These are phyloP conservation scores for Oxytropis ochrocephala DNA, from an alignment of 306 rosid species.

Conservation along the genomic window DNA sequence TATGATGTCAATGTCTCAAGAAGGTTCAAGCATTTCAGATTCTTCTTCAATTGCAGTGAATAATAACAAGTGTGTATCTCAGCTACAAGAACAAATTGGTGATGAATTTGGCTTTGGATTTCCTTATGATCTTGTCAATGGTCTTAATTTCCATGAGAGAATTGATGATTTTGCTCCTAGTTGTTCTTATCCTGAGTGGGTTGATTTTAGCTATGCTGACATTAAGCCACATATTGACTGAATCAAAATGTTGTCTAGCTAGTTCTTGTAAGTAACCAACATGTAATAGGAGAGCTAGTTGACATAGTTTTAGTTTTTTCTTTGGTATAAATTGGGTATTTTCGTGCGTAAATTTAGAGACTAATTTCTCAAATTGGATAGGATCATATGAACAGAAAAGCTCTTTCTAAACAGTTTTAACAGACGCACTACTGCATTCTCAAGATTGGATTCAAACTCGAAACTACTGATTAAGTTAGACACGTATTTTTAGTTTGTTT, in stretches of 20 bases:
- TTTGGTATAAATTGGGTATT: too few relatives aligned
- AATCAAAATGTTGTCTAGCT: slow-evolving; percentile 22
- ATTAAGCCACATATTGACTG: slow-evolving; percentile 27
- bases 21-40: slow-evolving; percentile 41
- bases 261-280: not conserved
- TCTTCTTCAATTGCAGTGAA: slow-evolving; percentile 30
- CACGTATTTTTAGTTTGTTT: not conserved
- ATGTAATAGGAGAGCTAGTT: slow-evolving; percentile 1
- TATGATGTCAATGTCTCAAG: slow-evolving; percentile 33
- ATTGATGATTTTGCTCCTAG: slow-evolving; percentile 26
- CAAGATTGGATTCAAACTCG: too few relatives aligned
- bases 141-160: slow-evolving; percentile 30
- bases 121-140: slow-evolving; percentile 33
- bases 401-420: too few relatives aligned
- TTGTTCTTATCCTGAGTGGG: slow-evolving; percentile 29
- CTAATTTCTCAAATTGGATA: not conserved
- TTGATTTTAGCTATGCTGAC: slow-evolving; percentile 39
- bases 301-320: not conserved
- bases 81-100: slow-evolving; percentile 14
- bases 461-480: not conserved
- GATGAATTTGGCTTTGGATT: slow-evolving; percentile 41
- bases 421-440: too few relatives aligned
- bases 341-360: too few relatives aligned
- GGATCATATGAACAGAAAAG: too few relatives aligned
- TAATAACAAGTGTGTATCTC: slow-evolving; percentile 5